A percentile compares a stretch with the other conserved stretches of the same genome.
Conservation (phyloP, 1,139 yeast genomes). For the Hyphopichia fennica region DNA sequence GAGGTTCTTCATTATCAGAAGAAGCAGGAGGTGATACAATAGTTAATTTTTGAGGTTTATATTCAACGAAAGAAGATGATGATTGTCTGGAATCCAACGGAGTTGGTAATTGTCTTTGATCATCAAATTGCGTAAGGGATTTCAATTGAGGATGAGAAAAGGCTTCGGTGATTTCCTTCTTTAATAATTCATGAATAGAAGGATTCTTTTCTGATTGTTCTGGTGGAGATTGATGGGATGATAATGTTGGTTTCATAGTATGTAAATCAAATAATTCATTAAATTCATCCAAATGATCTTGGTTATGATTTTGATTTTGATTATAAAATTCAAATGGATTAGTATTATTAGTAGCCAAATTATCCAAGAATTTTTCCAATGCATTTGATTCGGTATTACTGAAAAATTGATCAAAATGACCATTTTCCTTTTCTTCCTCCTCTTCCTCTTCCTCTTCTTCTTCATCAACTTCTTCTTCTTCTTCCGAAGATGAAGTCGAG, state of each 20-base stretch:
- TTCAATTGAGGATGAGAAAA: slow-evolving; percentile 32
- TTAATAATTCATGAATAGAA: slow-evolving; percentile 17
- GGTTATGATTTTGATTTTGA: slow-evolving; percentile 9
- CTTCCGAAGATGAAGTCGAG: background rate
- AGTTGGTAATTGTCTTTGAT: slow-evolving; percentile 33
- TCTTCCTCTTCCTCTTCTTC: background rate
- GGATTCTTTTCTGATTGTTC: slow-evolving; percentile 1
- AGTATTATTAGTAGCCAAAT: slow-evolving; percentile 34
- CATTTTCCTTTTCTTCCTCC: slow-evolving; percentile 18
- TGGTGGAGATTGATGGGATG: slow-evolving; percentile 3
- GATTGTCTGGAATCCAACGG: slow-evolving; percentile 33
- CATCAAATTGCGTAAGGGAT: slow-evolving; percentile 3
- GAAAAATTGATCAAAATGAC: slow-evolving; percentile 46
- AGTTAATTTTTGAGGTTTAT: background rate
- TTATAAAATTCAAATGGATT: slow-evolving; percentile 37
- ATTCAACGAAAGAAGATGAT: slow-evolving; percentile 9
- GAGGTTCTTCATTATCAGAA: slow-evolving; percentile 5
- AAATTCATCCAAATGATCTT: slow-evolving; percentile 9
- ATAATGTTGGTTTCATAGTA: slow-evolving; percentile 26
- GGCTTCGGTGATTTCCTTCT: slow-evolving; percentile 36
- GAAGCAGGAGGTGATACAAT: background rate
- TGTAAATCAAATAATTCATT: slow-evolving; percentile 28
- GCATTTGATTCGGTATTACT: slow-evolving; percentile 47
- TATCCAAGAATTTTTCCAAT: slow-evolving; percentile 45
- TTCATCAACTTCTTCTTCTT: background rate